phyloP scores from a whole-genome alignment of 1,139 yeast genomes.

The Magnusiomyces tetraspermus region DNA sequence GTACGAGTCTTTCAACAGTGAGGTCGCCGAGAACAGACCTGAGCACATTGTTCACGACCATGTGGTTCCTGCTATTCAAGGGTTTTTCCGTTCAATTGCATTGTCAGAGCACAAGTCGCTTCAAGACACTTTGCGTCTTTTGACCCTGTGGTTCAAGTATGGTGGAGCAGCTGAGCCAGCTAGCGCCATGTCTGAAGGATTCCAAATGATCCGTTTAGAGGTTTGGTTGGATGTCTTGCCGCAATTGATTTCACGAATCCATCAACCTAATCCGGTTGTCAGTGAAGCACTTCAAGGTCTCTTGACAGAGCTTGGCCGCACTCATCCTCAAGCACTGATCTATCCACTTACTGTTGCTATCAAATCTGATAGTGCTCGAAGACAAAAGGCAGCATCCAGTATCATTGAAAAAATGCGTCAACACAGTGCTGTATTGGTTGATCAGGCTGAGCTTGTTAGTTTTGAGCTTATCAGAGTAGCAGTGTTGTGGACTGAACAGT shows the following conservation, averaged over 20 bases:
- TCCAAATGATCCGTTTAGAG: conserved; percentile 78
- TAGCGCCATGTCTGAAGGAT: conserved; percentile 83
- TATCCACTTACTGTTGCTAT: conserved; percentile 95
- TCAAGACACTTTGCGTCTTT: conserved; percentile 82
- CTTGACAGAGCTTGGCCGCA: conserved; percentile 80
- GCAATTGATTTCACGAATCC: conserved; percentile 90
- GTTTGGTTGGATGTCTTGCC: conserved; percentile 95
- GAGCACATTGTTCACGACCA: conserved; percentile 52
- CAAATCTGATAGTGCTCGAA: conserved; percentile 79
- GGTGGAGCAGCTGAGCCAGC: conserved; percentile 93
- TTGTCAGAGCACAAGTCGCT: conserved; percentile 77
- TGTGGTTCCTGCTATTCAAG: conserved; percentile 89
- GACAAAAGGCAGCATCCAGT: conserved; percentile 86
- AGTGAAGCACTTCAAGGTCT: conserved; percentile 71
- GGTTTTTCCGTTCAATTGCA: conserved; percentile 91
- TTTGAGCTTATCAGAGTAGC: conserved; percentile 90
- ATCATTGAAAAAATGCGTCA: conserved; percentile 87
- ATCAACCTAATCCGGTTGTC: conserved; percentile 84
- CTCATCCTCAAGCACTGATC: conserved; percentile 94
- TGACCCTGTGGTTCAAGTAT: conserved; percentile 91
- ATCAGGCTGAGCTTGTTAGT: conserved; percentile 91
- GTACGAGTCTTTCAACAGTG: conserved; percentile 24
- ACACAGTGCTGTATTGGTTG: conserved; percentile 76
- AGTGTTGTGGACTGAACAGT: conserved; percentile 93
- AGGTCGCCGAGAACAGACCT: conserved; percentile 21